Percentiles rank a stretch among this genome's conserved stretches.
phyloP scores from a whole-genome alignment of 352 stramenopile species.

The Discostella stelligera region DNA sequence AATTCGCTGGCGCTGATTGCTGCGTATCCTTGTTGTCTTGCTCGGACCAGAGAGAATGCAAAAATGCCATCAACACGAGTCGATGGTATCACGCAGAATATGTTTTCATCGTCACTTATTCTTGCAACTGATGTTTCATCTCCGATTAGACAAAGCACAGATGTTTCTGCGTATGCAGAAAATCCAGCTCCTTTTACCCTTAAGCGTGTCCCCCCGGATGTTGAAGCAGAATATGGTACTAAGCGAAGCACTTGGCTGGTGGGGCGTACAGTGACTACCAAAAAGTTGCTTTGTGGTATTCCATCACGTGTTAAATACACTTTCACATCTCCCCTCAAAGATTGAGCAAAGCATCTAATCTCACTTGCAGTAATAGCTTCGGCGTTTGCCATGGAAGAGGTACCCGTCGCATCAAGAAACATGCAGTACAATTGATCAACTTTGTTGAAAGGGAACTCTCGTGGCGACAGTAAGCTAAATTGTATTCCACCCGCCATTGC shows the following conservation, averaged over 20 bases:
- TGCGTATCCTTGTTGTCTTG: neutral
- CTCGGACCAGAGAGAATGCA: constrained; percentile 1
- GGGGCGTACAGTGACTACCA: constrained; percentile 3
- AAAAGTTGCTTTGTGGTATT: constrained; percentile 22
- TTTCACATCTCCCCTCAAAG: constrained; percentile 1
- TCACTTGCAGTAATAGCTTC: constrained; percentile 7
- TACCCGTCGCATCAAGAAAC: constrained; percentile 18
- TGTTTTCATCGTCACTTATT: constrained; percentile 16
- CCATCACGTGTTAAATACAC: constrained; percentile 15
- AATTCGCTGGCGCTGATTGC: constrained; percentile 4
- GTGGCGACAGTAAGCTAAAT: constrained; percentile 4
- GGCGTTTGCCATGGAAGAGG: neutral
- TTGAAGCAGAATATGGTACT: constrained; percentile 7
- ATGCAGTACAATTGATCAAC: constrained; percentile 3
- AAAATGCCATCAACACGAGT: neutral
- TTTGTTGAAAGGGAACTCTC: constrained; percentile 1
- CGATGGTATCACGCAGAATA: constrained; percentile 18
- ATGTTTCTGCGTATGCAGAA: constrained; percentile 8
- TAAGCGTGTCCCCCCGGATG: constrained; percentile 5
- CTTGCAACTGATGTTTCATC: constrained; percentile 5
- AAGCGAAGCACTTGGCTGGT: neutral
- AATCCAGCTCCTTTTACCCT: constrained; percentile 19
- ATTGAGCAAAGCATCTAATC: constrained; percentile 13
- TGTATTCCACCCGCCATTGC: neutral
- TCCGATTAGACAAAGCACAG: constrained; percentile 16